Evolutionary conservation across 768 basidiomycete genomes (phyloP).

Genomic region (Nidularia sp.): DNA sequence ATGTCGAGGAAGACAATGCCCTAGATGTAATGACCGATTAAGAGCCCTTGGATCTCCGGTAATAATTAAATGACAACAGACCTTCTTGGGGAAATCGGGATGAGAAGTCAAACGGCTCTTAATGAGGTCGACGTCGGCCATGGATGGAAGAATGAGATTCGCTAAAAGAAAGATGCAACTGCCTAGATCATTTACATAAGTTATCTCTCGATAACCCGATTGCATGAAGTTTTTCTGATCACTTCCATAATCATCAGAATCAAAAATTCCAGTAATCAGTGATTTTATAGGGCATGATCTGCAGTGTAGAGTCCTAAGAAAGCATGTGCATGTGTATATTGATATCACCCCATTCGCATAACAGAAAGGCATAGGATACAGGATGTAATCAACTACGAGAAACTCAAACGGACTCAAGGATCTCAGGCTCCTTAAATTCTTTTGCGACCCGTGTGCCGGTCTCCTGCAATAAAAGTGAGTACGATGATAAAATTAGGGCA

Average conservation of each 20-base stretch:
- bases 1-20: constrained; percentile 93
- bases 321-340: constrained; percentile 19
- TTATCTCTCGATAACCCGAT: not conserved
- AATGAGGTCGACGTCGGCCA: constrained; percentile 77
- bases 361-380: constrained; percentile 23
- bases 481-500: not conserved
- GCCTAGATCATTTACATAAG: too few relatives aligned
- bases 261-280: not conserved
- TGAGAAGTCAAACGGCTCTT: constrained; percentile 55
- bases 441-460: constrained; percentile 90
- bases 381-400: constrained; percentile 27
- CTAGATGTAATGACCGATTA: constrained; percentile 27
- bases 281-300: not conserved
- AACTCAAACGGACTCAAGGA: constrained; percentile 84
- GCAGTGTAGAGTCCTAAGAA: constrained; percentile 1
- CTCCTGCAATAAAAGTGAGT: constrained; percentile 50
- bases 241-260: not conserved
- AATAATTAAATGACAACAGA: constrained; percentile 19
- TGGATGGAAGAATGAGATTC: constrained; percentile 19
- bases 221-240: not conserved
- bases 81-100: constrained; percentile 89
- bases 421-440: constrained; percentile 98
- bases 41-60: too few relatives aligned
- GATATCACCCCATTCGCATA: constrained; percentile 14
- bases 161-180: too few relatives aligned